Evolutionary conservation across 2,329 filamentous ascomycete species (phyloP), one percentile per base, ranked within the genome.

Genomic region (Davidsoniella eucalypti): DNA sequence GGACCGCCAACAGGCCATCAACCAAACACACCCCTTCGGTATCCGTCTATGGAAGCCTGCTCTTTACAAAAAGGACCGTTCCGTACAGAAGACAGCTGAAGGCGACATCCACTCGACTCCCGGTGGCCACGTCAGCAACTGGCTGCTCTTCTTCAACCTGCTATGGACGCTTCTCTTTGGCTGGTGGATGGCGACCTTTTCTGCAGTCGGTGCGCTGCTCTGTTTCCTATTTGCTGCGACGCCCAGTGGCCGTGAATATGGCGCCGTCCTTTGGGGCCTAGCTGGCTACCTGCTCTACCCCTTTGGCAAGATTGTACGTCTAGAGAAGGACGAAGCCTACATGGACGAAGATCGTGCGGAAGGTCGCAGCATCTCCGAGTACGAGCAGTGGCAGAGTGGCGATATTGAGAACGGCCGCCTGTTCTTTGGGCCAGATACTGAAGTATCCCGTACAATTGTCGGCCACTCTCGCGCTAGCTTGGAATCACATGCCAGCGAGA

Each of bases 21-120:
- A 98, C 67, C 83, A 94, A 64, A 98, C 92, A 0, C 92, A 98
- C 70, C 92, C 92, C 0, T 98, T 98, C 59, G 92, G 92, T 71
- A 96, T 98, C 62, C 81, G 93, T 63, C 86, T 98, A 55, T 98
- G 92, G 92, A 98, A 98, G 65, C 92, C 92, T 41, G 93, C 92
- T 1, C 65, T 98, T 55, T 98, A 98, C 74, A 98, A 98, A 67
- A 98, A 98, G 65, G 82, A 84, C 58, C 81, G 92, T 51, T 98
- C 92, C 1, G 93, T 98, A 37, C 87, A 96, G 63, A 92, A 93
- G 65, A 94, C 82, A 44, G 92, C 92, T 5, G 90, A 96, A 66
- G 88, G 84, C 12, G 92, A 98, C 63, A 96, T 98, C 53, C 92
- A 98, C 67, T 96, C 90, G 2, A 80, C 86, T 1, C 92, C 92